Percentiles rank a stretch among this genome's conserved stretches.
phyloP scores from a whole-genome alignment of 139 green algal genomes.

The Eudorina sp. region DNA sequence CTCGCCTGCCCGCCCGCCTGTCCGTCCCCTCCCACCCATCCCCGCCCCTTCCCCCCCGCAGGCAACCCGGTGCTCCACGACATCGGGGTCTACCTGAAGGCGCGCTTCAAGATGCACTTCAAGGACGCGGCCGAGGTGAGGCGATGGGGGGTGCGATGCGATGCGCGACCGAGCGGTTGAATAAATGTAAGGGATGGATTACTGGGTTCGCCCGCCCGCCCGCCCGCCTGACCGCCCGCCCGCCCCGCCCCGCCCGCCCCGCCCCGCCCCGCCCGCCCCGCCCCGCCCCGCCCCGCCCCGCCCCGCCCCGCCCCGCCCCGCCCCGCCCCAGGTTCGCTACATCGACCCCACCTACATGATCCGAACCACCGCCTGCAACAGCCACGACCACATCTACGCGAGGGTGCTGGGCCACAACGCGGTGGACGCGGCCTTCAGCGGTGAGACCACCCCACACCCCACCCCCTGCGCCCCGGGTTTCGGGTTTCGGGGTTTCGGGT shows the following conservation, averaged over 20 bases:
- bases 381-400: slow-evolving; percentile 82
- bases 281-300: too few species aligned
- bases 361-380: slow-evolving; percentile 68
- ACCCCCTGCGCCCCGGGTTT: too few species aligned
- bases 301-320: too few species aligned
- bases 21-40: neutral
- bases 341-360: slow-evolving; percentile 93
- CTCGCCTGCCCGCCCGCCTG: neutral
- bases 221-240: too few species aligned
- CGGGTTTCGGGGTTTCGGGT: too few species aligned
- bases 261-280: too few species aligned
- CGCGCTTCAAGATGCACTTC: slow-evolving; percentile 74
- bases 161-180: neutral
- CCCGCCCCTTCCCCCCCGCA: slow-evolving; percentile 27
- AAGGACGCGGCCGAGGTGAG: slow-evolving; percentile 36
- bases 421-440: slow-evolving; percentile 92
- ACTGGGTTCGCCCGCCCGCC: too few species aligned
- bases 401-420: slow-evolving; percentile 88
- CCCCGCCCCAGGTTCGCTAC: slow-evolving; percentile 26
- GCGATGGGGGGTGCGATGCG: slow-evolving; percentile 20
- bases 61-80: slow-evolving; percentile 87
- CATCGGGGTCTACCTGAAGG: slow-evolving; percentile 83
- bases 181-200: too few species aligned
- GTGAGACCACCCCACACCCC: too few species aligned
- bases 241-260: too few species aligned